Evolutionary conservation across 2,329 filamentous ascomycete genomes (phyloP), one percentile per base, ranked within the genome.

Genomic region (Dactylellina drechsleri): DNA sequence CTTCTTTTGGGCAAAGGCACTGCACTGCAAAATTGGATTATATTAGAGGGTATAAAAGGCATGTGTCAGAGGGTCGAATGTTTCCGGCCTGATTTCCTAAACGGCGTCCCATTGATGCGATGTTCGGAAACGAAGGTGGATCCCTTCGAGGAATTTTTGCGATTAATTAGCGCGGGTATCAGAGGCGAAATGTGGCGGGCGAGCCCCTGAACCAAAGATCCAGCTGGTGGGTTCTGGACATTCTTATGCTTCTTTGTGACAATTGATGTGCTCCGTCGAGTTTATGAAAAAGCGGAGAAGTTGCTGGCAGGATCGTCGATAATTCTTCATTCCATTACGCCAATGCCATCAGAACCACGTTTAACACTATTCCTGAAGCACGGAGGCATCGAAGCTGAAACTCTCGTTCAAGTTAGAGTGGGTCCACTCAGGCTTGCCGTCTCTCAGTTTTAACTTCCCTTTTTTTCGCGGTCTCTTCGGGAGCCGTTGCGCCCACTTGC

Each of bases 141-240:
- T 75, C 64, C 50, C 16, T 74, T 74, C 61, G 60, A 61, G 26
- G 70, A 74, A 50, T 67, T 62, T 40, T 74, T 67, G 70, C 70
- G 70, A 74, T 67, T 74, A 67, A 66, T 75, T 75, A 75, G 58
- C 71, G 64, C 70, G 58, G 71, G 71, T 65, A 75, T 57, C 64
- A 68, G 58, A 68, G 58, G 64, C 62, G 64, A 67, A 62, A 56
- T 57, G 64, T 75, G 64, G 64, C 64, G 47, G 64, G 64, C 64
- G 47, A 65, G 71, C 71, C 71, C 71, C 71, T 75, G 71, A 75
- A 75, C 71, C 64, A 75, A 40, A 68, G 61, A 61, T 71, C 49
- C 36, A 64, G 20, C 26, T 62, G 50, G 60, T 23, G 23, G 23
- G 23, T 57, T 68, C 65, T 36, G 56, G 49, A 61, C 59, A 64